These are phyloP conservation scores for Cucurbita ficifolia DNA, from an alignment of 306 rosid species.

Conservation along the genomic window DNA sequence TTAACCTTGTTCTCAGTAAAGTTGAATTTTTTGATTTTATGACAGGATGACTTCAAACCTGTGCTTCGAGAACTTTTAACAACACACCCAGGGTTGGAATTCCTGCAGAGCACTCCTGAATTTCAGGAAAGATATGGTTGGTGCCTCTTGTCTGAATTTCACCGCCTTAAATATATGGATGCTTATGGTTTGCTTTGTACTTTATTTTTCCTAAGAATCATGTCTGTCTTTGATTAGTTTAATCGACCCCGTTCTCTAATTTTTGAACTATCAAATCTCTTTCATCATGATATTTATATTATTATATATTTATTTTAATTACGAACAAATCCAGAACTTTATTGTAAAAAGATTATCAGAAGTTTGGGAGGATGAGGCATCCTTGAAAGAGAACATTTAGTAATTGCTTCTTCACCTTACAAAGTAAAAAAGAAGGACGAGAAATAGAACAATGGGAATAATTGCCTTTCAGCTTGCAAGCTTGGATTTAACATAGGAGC, in stretches of 20 bases:
- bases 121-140: slow-evolving; percentile 99
- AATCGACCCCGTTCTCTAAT: background rate
- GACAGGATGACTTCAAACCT: slow-evolving; percentile 92
- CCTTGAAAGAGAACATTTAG: background rate
- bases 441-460: background rate
- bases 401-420: background rate
- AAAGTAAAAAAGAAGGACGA: background rate
- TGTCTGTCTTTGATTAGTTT: background rate
- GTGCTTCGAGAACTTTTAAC: slow-evolving; percentile 91
- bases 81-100: slow-evolving; percentile 93
- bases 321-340: background rate
- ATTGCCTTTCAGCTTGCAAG: too few relatives aligned
- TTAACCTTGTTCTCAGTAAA: background rate
- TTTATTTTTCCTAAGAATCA: background rate
- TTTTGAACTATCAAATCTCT: background rate
- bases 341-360: background rate
- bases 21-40: background rate
- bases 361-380: background rate
- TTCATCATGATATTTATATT: background rate
- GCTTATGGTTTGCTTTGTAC: background rate
- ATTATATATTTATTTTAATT: background rate
- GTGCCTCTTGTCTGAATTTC: slow-evolving; percentile 17
- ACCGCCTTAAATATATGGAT: background rate
- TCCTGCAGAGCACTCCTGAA: slow-evolving; percentile 94
- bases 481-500: background rate